These are phyloP conservation scores for Orbilia quercus DNA, from an alignment of 2,329 filamentous ascomycete species.

Conservation along the genomic window DNA sequence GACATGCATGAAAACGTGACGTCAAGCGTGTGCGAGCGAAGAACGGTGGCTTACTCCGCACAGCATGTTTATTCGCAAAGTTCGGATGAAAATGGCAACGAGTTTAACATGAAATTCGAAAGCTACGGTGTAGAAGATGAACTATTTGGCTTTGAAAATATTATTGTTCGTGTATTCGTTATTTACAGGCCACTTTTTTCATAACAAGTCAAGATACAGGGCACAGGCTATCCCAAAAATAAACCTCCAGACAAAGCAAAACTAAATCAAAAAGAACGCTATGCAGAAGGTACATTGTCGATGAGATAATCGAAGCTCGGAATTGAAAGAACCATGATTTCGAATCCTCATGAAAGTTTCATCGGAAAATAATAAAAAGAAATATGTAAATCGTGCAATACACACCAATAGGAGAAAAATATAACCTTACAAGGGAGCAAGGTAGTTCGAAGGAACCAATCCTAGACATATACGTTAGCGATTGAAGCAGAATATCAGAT, in stretches of 20 bases:
- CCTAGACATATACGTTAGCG: constrained; percentile 33
- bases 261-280: constrained; percentile 6
- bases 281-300: constrained; percentile 1
- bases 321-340: constrained; percentile 3
- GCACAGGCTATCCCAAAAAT: constrained; percentile 6
- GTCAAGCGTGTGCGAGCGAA: neutral
- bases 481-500: neutral
- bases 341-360: neutral
- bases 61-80: neutral
- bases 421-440: constrained; percentile 30
- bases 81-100: constrained; percentile 12
- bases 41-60: too few species aligned
- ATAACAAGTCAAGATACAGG: neutral
- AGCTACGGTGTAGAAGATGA: too few species aligned
- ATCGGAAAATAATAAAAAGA: neutral
- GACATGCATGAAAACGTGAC: neutral
- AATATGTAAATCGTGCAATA: neutral
- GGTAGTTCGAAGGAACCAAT: constrained; percentile 56
- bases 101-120: too few species aligned
- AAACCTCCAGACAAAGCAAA: constrained; percentile 2
- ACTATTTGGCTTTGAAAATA: too few species aligned
- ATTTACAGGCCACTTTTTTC: constrained; percentile 22
- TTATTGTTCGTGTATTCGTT: constrained; percentile 27
- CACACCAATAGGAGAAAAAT: neutral
- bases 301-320: neutral